Percentiles rank a stretch among this genome's conserved stretches.
These are phyloP conservation scores for Xylaria intraflava DNA, from an alignment of 495 filamentous ascomycete species.

Conservation along the genomic window DNA sequence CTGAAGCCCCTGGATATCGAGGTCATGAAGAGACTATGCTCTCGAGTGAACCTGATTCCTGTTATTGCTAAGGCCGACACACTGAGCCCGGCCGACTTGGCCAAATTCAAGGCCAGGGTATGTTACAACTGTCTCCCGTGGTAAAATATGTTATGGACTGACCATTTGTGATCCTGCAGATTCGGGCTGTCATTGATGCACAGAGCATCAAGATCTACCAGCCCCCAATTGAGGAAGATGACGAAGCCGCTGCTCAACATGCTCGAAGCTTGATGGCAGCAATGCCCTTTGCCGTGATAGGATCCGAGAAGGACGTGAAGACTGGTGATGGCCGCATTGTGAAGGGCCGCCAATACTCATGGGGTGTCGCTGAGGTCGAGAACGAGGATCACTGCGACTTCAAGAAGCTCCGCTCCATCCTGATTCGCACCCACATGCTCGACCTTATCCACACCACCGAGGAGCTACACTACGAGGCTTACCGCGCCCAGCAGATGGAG, in stretches of 20 bases:
- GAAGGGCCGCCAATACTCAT: constrained; percentile 97
- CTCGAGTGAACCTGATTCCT: constrained; percentile 94
- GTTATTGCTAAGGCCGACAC: constrained; percentile 98
- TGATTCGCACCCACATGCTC: constrained; percentile 99
- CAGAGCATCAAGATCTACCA: constrained; percentile 99
- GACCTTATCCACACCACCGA: constrained; percentile 99
- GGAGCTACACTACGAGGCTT: constrained; percentile 97
- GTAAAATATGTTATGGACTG: background rate
- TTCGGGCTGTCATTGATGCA: constrained; percentile 90
- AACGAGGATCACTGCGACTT: constrained; percentile 99
- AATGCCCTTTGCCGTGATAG: constrained; percentile 98
- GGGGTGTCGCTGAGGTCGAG: constrained; percentile 98
- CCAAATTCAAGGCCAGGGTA: constrained; percentile 90
- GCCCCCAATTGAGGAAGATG: constrained; percentile 94
- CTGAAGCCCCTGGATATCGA: constrained; percentile 98
- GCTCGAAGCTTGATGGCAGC: constrained; percentile 89
- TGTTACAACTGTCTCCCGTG: constrained; percentile 10
- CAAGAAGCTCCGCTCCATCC: constrained; percentile 97
- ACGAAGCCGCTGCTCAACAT: constrained; percentile 90
- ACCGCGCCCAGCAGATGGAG: constrained; percentile 99
- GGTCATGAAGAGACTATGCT: constrained; percentile 98
- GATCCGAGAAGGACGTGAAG: constrained; percentile 98
- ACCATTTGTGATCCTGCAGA: constrained; percentile 48
- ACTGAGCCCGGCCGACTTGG: constrained; percentile 82
- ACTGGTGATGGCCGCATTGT: constrained; percentile 90